A percentile compares a stretch with the other conserved stretches of the same genome.
phyloP scores from a whole-genome alignment of 208 protist genomes.

The Endotrypanum monterogeii region DNA sequence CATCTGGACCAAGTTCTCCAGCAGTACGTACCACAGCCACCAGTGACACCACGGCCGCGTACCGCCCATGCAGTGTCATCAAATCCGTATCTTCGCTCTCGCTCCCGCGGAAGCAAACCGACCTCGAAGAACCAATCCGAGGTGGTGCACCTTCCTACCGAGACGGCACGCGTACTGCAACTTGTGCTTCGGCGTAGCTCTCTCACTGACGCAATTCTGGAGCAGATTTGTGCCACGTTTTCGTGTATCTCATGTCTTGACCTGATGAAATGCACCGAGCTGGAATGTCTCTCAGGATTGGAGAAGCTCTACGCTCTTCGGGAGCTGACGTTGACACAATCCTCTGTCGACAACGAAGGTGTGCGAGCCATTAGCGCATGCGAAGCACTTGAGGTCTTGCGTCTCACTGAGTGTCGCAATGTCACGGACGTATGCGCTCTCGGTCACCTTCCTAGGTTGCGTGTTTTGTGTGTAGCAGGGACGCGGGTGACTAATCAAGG shows the following conservation, averaged over 20 bases:
- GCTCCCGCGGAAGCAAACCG: slow-evolving; percentile 3
- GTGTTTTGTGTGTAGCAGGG: slow-evolving; percentile 54
- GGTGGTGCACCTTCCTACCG: not conserved
- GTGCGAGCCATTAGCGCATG: slow-evolving; percentile 42
- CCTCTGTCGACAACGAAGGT: slow-evolving; percentile 47
- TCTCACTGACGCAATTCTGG: slow-evolving; percentile 19
- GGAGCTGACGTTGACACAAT: slow-evolving; percentile 34
- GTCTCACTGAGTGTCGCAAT: slow-evolving; percentile 48
- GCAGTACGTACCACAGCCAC: slow-evolving; percentile 31
- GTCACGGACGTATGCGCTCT: slow-evolving; percentile 64
- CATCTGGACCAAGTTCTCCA: slow-evolving; percentile 17
- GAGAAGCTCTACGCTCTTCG: slow-evolving; percentile 27
- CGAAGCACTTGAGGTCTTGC: slow-evolving; percentile 42
- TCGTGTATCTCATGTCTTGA: slow-evolving; percentile 38
- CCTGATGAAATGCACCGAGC: slow-evolving; percentile 45
- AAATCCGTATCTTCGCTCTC: not conserved
- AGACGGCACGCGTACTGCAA: slow-evolving; percentile 7
- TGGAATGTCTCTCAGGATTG: slow-evolving; percentile 43
- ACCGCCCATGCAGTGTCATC: slow-evolving; percentile 6
- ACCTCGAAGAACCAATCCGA: not conserved
- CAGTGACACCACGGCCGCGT: slow-evolving; percentile 12
- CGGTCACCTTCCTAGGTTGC: slow-evolving; percentile 32
- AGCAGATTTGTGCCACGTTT: slow-evolving; percentile 18
- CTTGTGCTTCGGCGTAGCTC: slow-evolving; percentile 27
- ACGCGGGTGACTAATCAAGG: slow-evolving; percentile 63